Percentiles rank a stretch among this genome's conserved stretches.
Conservation (phyloP, 2,329 filamentous ascomycete genomes). For the Aspergillus uvarum region DNA sequence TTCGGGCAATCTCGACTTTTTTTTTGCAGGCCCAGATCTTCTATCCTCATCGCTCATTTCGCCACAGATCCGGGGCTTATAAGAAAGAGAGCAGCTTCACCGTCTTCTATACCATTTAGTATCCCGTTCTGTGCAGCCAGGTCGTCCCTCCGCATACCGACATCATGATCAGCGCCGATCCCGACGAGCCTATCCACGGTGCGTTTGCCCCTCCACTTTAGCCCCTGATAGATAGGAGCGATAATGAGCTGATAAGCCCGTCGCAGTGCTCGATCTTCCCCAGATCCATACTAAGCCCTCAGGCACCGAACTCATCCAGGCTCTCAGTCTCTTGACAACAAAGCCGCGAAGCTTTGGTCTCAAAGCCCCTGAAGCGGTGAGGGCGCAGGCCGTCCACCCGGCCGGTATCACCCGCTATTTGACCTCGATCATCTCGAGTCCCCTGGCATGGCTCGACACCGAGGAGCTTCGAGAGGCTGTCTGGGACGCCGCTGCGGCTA, state of each 20-base stretch:
- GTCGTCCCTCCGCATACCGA: conserved; percentile 2
- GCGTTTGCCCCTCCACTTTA: conserved; percentile 18
- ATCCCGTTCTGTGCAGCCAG: conserved; percentile 1
- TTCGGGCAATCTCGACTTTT: conserved; percentile 33
- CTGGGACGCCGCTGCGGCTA: conserved; percentile 75
- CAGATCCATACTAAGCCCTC: conserved; percentile 76
- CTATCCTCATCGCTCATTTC: conserved; percentile 18
- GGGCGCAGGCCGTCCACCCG: conserved; percentile 37
- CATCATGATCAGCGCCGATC: conserved; percentile 37
- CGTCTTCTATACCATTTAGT: neutral
- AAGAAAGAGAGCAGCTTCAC: conserved; percentile 4
- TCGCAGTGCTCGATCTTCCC: conserved; percentile 70
- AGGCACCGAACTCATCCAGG: conserved; percentile 61
- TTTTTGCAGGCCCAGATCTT: conserved; percentile 23
- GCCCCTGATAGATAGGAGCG: conserved; percentile 21
- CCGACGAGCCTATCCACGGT: conserved; percentile 43
- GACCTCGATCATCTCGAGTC: conserved; percentile 48
- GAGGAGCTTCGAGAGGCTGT: conserved; percentile 45
- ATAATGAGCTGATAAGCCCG: conserved; percentile 35
- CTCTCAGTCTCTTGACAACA: conserved; percentile 65
- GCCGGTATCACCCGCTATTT: conserved; percentile 47
- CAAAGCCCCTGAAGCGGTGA: conserved; percentile 26
- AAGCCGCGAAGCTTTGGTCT: conserved; percentile 56
- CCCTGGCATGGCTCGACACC: conserved; percentile 46
- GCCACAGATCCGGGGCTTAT: conserved; percentile 18